phyloP scores from a whole-genome alignment of 2,329 filamentous ascomycete species.

The Fusarium anguioides region DNA sequence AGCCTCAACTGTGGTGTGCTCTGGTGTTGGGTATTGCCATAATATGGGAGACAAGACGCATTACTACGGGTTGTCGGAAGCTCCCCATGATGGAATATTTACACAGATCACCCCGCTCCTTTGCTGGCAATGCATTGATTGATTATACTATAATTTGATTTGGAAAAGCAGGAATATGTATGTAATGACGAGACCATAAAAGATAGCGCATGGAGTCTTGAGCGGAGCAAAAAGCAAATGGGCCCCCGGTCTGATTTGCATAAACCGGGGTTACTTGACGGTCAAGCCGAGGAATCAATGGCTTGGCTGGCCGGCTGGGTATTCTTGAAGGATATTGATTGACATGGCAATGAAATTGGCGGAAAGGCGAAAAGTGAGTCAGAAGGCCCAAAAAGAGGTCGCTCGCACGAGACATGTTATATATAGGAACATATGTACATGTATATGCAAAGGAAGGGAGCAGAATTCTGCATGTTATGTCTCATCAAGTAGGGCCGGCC shows the following conservation, averaged over 20 bases:
- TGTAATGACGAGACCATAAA: conserved; percentile 42
- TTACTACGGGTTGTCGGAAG: conserved; percentile 6
- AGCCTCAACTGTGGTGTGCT: neutral
- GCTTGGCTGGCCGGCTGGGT: conserved; percentile 11
- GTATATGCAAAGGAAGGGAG: conserved; percentile 23
- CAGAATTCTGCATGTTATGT: conserved; percentile 26
- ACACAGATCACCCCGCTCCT: conserved; percentile 23
- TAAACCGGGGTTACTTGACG: conserved; percentile 29
- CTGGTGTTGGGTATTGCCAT: neutral
- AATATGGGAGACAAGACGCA: neutral
- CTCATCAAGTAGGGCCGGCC: conserved; percentile 15
- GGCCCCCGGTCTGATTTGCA: conserved; percentile 27
- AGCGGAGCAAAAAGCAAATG: conserved; percentile 35
- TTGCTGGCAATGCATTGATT: conserved; percentile 22
- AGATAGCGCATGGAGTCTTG: conserved; percentile 40
- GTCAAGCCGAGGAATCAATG: conserved; percentile 25
- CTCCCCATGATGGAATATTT: conserved; percentile 1
- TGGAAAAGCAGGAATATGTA: conserved; percentile 28
- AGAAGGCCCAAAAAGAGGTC: conserved; percentile 18
- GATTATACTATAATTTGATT: conserved; percentile 26
- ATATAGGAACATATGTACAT: conserved; percentile 20
- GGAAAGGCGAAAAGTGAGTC: conserved; percentile 33
- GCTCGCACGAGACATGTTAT: conserved; percentile 26
- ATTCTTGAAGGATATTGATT: neutral
- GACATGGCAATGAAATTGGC: conserved; percentile 12